These are phyloP conservation scores for Paspalum notatum DNA, from an alignment of 176 grass and related monocot genomes.

Conservation along the genomic window DNA sequence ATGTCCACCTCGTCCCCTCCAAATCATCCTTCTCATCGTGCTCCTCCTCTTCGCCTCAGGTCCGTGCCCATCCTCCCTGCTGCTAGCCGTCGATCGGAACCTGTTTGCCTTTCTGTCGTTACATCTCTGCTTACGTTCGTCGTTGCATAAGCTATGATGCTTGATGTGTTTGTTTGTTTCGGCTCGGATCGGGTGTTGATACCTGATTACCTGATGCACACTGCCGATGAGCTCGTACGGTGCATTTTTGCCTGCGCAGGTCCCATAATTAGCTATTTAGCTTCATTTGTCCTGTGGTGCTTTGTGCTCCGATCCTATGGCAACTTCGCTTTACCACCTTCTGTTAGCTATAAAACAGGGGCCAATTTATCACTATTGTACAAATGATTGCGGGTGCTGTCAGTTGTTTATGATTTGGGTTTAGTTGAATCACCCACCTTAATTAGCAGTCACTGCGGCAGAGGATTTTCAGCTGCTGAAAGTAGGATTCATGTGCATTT, in stretches of 20 bases:
- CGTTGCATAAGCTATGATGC: neutral
- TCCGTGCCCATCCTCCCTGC: conserved; percentile 34
- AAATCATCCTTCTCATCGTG: neutral
- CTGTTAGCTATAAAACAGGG: neutral
- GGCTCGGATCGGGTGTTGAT: neutral
- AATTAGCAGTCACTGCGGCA: neutral
- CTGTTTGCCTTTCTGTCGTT: neutral
- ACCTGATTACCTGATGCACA: neutral
- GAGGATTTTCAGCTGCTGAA: neutral
- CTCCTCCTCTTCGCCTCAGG: conserved; percentile 60
- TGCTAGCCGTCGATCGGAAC: neutral
- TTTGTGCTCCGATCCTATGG: neutral
- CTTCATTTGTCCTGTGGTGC: neutral
- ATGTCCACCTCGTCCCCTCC: conserved; percentile 44
- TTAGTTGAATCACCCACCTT: neutral
- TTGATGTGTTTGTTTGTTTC: neutral
- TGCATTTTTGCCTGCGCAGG: neutral
- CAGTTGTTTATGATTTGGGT: neutral
- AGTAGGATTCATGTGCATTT: neutral
- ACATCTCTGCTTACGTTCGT: neutral
- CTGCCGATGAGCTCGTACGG: neutral
- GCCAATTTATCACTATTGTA: neutral
- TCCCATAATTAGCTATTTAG: neutral
- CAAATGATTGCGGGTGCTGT: neutral
- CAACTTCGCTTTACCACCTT: neutral